Evolutionary conservation across 192 early-diverging fungal genomes (phyloP), one percentile per base, ranked within the genome.

Genomic region (Linnemannia hyalina): DNA sequence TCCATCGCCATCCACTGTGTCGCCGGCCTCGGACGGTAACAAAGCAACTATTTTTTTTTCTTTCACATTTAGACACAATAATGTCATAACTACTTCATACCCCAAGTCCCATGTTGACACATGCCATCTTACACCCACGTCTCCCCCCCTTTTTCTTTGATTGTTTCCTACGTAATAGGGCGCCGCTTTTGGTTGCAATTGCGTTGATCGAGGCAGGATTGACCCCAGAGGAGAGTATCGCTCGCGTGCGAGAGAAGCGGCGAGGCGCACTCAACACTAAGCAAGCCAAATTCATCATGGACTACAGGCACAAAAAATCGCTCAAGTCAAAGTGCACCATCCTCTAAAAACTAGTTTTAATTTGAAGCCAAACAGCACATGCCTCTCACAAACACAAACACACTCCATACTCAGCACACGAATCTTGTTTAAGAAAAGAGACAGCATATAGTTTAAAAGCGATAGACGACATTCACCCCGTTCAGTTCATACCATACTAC

Each of bases 181-280:
- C 92, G 7, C 93, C 93, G 20, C 89, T 95, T 9, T 73, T 95
- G 46, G 94, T 97, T 18, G 95, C 95, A 1, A 94, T 97, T 82
- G 95, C 96, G 11, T 85, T 97, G 54, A 94, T 97, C 68, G 96
- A 97, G 78, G 91, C 93, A 70, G 96, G 96, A 23, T 93, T 97
- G 93, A 82, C 90, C 6, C 91, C 95, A 35, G 88, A 97, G 46
- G 96, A 97, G 78, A 91, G 94, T 57, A 94, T 97, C 46, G 89
- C 89, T 32, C 96, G 90, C 88, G 92, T 97, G 35, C 89, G 96
- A 55, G 89, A 93, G 77, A 80, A 90, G 26, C 81, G 95, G n/a
- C 91, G 96, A 29, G 96, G 96, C 3, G 96, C 95, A 13, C 91
- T 97, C 83, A 97, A 97, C 82, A 82, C 94, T 10, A 82, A 89